Base-by-base conservation (phyloP, 805 yeast genomes). In the Candida germanica region DNA sequence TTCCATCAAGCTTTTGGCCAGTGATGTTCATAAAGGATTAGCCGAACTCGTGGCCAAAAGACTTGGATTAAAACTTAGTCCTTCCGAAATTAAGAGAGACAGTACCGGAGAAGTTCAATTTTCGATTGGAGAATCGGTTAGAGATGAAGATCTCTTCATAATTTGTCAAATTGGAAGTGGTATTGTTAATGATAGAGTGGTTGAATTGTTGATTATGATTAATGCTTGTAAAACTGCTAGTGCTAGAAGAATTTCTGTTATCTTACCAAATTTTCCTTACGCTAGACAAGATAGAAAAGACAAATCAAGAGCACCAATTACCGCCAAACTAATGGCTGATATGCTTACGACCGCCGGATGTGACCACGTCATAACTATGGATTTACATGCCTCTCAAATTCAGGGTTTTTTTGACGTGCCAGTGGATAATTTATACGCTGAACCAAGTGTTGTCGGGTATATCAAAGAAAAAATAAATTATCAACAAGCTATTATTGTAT, bases 271-370 rank as follows among this genome's bases (percentile, higher is more conserved):
- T 61, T 91, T 89, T 66, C 96, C 97, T 10, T 91, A 91, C 56
- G 98, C 98, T 3, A 79, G 98, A 64, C 98, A 91, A 61, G 98
- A 91, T 63, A 85, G 89, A 61, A 91, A 91, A 61, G 98, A 91
- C 61, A 91, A 91, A 60, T 80, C 91, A 29, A 75, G 98, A 51
- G 98, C 97, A 7, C 96, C 98, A 19, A 88, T 91, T 43, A 87
- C 97, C 6, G 98, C 98, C 34, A 89, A 91, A 58, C 70, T 91
- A 43, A 79, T 91, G 64, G 98, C 98, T 5, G 87, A 91, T 55
- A 69, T 91, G 73, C 69, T 91, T 33, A 86, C 87, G 38, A 86
- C 96, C 2, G 93, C 97, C 3, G 98, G 98, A 5, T 89, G 96
- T 62, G 77, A 87, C 56, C 97, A 93, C 62, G 91, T 91, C 25